Evolutionary conservation across 176 grass and related monocot genomes (phyloP).

Genomic region (Themeda triandra): DNA sequence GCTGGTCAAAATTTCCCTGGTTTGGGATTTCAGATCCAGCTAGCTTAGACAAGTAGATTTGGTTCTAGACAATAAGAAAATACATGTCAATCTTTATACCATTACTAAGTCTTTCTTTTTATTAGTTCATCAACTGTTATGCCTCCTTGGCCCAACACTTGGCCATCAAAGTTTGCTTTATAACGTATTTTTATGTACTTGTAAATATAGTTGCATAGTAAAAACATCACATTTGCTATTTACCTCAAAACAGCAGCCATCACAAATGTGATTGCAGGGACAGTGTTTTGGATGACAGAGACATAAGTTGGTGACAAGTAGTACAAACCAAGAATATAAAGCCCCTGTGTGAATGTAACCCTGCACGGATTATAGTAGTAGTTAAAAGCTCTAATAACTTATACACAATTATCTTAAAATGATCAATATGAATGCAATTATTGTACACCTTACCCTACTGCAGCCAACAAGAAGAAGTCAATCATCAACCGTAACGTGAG

Average conservation of each 20-base stretch:
- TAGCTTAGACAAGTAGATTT: neutral
- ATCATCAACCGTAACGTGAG: slow-evolving; percentile 47
- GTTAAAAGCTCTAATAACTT: neutral
- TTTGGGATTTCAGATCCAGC: neutral
- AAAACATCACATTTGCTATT: neutral
- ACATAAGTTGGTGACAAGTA: slow-evolving; percentile 66
- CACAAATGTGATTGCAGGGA: slow-evolving; percentile 58
- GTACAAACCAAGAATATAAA: slow-evolving; percentile 51
- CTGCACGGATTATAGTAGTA: slow-evolving; percentile 21
- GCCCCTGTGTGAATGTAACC: slow-evolving; percentile 54
- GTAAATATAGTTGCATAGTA: neutral
- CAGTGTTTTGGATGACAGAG: slow-evolving; percentile 56
- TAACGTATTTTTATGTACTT: no score
- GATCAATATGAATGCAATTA: neutral
- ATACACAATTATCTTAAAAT: neutral
- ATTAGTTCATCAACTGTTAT: neutral
- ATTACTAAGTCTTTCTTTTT: neutral
- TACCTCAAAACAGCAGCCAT: slow-evolving; percentile 50
- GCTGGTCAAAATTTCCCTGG: neutral
- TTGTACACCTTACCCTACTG: slow-evolving; percentile 41
- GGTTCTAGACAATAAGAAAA: neutral
- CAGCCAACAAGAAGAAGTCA: slow-evolving; percentile 59
- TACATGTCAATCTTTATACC: neutral
- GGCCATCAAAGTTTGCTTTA: neutral
- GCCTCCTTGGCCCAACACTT: neutral